These are phyloP conservation scores for Solanum clarkiae DNA, from an alignment of 257 asterid genomes.

Conservation along the genomic window DNA sequence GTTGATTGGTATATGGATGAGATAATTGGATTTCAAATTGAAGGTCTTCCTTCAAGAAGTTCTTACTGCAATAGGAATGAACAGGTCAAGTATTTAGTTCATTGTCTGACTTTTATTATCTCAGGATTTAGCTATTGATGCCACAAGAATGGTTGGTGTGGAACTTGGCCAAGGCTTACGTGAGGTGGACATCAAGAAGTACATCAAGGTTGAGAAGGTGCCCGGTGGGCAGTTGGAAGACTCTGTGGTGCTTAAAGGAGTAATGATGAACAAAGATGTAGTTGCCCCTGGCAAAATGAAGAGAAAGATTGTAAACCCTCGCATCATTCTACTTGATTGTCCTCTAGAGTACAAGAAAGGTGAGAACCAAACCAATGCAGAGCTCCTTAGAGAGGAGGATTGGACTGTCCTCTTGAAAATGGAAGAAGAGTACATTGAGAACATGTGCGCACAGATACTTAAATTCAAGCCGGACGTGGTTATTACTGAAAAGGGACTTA, in stretches of 20 bases:
- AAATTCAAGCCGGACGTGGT: slow-evolving; percentile 87
- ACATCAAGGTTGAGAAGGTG: slow-evolving; percentile 88
- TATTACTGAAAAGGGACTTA: slow-evolving; percentile 84
- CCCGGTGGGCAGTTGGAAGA: slow-evolving; percentile 97
- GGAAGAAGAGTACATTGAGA: slow-evolving; percentile 94
- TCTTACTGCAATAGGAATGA: background rate
- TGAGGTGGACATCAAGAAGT: slow-evolving; percentile 90
- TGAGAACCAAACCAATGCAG: slow-evolving; percentile 96
- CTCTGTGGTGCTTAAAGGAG: slow-evolving; percentile 84
- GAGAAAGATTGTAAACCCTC: slow-evolving; percentile 75
- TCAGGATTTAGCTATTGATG: slow-evolving; percentile 88
- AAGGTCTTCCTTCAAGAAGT: background rate
- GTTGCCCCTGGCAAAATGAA: slow-evolving; percentile 98
- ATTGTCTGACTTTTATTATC: background rate
- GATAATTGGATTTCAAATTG: background rate
- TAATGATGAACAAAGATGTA: slow-evolving; percentile 87
- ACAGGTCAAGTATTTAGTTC: background rate
- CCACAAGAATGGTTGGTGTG: slow-evolving; percentile 79
- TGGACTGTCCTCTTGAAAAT: slow-evolving; percentile 82
- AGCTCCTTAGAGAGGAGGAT: slow-evolving; percentile 83
- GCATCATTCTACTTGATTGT: slow-evolving; percentile 85
- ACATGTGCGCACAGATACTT: slow-evolving; percentile 54
- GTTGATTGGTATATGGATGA: background rate
- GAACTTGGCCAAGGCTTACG: slow-evolving; percentile 86
- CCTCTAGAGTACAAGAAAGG: slow-evolving; percentile 98